Evolutionary conservation across 2,329 filamentous ascomycete genomes (phyloP).

Genomic region (Paecilomyces sp.): DNA sequence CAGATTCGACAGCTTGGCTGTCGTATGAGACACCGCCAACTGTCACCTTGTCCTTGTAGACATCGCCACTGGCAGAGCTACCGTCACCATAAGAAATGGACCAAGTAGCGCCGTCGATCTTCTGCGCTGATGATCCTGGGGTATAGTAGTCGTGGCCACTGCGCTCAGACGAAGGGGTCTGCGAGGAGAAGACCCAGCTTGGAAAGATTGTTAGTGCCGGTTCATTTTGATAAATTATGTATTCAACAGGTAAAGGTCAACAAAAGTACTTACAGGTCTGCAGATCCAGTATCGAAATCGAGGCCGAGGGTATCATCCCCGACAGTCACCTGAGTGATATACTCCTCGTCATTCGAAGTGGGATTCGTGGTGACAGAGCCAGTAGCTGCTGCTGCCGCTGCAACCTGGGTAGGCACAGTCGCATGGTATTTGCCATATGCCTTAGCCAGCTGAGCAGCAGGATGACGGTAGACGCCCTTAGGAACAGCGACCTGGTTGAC

Average conservation of each 20-base stretch:
- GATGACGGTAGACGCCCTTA: conserved; percentile 14
- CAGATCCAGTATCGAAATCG: conserved; percentile 64
- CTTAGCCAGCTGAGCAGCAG: conserved; percentile 21
- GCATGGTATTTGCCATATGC: conserved; percentile 22
- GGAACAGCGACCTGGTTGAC: conserved; percentile 20
- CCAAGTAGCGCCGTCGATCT: conserved; percentile 48
- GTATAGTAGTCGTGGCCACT: conserved; percentile 53
- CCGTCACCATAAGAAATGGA: conserved; percentile 59
- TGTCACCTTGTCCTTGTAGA: conserved; percentile 58
- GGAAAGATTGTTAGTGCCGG: conserved; percentile 6
- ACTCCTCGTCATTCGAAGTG: conserved; percentile 48
- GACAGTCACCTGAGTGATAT: conserved; percentile 55
- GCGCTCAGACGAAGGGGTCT: conserved; percentile 45
- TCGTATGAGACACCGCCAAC: conserved; percentile 54
- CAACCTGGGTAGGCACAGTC: conserved; percentile 20
- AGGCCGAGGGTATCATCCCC: conserved; percentile 58
- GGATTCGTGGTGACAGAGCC: conserved; percentile 36
- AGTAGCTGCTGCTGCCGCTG: conserved; percentile 24
- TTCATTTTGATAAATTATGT: not conserved
- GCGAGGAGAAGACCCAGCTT: conserved; percentile 61
- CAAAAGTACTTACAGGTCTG: conserved; percentile 52
- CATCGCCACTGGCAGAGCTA: conserved; percentile 54
- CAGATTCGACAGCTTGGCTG: conserved; percentile 59
- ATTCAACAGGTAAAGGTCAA: not conserved
- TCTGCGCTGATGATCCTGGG: conserved; percentile 41